These are phyloP conservation scores for Piromyces finnis DNA, from an alignment of 192 early-diverging fungal species.

Conservation along the genomic window DNA sequence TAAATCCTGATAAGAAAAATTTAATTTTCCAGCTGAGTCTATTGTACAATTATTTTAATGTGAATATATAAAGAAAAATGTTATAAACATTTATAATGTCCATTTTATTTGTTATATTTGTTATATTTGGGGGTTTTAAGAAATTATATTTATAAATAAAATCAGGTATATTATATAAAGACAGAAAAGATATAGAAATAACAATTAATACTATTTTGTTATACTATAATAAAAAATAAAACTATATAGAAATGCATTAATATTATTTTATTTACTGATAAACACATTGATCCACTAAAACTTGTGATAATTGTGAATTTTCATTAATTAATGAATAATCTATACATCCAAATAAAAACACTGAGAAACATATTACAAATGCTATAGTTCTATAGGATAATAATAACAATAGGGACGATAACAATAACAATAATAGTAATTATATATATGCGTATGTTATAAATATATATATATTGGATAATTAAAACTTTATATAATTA, in stretches of 20 bases:
- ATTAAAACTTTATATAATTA: no score
- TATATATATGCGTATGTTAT: no score
- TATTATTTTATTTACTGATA: slow-evolving; percentile 27
- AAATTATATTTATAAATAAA: no score
- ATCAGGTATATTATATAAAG: no score
- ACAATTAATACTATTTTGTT: no score
- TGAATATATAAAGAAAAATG: slow-evolving; percentile 5
- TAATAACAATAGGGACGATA: no score
- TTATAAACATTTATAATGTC: neutral
- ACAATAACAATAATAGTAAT: no score
- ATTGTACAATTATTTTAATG: neutral
- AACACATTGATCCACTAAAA: slow-evolving; percentile 63
- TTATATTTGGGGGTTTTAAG: no score
- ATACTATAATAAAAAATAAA: neutral
- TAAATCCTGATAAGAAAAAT: slow-evolving; percentile 43
- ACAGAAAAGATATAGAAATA: no score
- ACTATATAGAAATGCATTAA: no score
- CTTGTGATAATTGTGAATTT: slow-evolving; percentile 48
- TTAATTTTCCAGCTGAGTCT: slow-evolving; percentile 36
- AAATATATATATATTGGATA: no score
- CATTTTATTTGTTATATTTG: no score
- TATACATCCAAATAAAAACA: slow-evolving; percentile 78
- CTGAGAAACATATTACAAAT: slow-evolving; percentile 75
- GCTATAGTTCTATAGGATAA: slow-evolving; percentile 56
- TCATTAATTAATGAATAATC: slow-evolving; percentile 63